A percentile compares a stretch with the other conserved stretches of the same genome.
These are phyloP conservation scores for Chloroidium sp. DNA, from an alignment of 163 green algal genomes.

Conservation along the genomic window DNA sequence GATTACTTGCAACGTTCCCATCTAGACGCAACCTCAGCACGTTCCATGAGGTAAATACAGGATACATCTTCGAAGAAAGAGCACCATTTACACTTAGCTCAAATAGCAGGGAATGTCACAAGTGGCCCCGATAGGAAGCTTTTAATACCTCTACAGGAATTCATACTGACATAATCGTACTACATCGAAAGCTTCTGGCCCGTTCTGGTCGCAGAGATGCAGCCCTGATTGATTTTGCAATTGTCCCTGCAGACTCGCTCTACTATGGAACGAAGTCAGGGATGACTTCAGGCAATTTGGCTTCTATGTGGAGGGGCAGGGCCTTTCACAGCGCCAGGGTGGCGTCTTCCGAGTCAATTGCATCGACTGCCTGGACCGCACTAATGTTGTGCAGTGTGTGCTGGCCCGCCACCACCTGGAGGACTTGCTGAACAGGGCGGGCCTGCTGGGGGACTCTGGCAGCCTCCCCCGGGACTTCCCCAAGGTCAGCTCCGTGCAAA, in stretches of 20 bases:
- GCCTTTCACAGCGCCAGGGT: constrained; percentile 29
- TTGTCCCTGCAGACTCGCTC: constrained; percentile 16
- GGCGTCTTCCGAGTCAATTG: constrained; percentile 87
- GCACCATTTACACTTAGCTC: too few species aligned
- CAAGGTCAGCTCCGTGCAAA: neutral
- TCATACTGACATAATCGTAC: too few species aligned
- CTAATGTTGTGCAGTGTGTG: constrained; percentile 78
- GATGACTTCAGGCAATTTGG: constrained; percentile 29
- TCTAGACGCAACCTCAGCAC: too few species aligned
- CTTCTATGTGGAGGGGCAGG: constrained; percentile 29
- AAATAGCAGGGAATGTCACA: too few species aligned
- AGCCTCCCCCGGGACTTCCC: constrained; percentile 37
- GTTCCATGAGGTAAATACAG: too few species aligned
- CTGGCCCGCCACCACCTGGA: constrained; percentile 60
- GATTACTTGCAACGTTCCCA: too few species aligned
- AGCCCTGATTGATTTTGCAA: too few species aligned
- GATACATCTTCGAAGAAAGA: too few species aligned
- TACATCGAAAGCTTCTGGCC: too few species aligned
- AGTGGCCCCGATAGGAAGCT: too few species aligned
- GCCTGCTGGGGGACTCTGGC: constrained; percentile 28
- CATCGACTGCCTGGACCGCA: constrained; percentile 90
- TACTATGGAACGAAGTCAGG: constrained; percentile 57
- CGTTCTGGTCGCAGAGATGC: too few species aligned
- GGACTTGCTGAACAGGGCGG: constrained; percentile 43
- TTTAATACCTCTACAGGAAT: too few species aligned